A percentile compares a stretch with the other conserved stretches of the same genome.
These are phyloP conservation scores for Pinguiococcus pyrenoidosus DNA, from an alignment of 108 stramenopile genomes.

Conservation along the genomic window DNA sequence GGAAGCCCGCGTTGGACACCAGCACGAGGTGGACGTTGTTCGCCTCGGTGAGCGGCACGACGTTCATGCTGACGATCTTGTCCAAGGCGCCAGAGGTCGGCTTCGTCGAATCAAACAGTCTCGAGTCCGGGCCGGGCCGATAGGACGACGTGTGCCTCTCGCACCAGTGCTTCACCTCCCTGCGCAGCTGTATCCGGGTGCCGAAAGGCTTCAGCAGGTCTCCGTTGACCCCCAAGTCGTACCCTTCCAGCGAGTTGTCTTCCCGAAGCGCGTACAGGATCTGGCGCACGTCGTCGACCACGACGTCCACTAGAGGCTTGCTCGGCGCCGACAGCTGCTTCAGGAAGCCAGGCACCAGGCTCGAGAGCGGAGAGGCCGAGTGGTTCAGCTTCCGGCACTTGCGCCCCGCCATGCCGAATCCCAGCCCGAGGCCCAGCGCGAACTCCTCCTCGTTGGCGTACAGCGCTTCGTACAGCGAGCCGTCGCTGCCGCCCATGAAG, in stretches of 20 bases:
- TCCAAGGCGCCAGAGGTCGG: background rate
- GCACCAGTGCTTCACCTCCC: background rate
- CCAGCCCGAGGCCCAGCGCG: background rate
- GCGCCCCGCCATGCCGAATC: background rate
- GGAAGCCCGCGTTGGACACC: conserved; percentile 15
- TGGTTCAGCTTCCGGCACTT: conserved; percentile 15
- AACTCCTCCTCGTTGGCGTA: conserved; percentile 38
- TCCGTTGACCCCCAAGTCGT: conserved; percentile 15
- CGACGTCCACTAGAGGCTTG: conserved; percentile 24
- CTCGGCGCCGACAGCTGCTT: no score
- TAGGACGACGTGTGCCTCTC: background rate
- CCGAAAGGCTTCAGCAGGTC: conserved; percentile 2
- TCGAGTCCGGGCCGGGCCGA: background rate
- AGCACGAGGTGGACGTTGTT: conserved; percentile 16
- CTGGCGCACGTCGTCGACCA: conserved; percentile 21
- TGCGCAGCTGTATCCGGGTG: no score
- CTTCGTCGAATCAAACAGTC: background rate
- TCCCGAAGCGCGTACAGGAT: conserved; percentile 16
- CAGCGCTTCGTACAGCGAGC: conserved; percentile 72
- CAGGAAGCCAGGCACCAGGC: no score
- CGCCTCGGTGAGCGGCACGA: conserved; percentile 12
- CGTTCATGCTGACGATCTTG: conserved; percentile 5
- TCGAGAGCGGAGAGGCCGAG: no score
- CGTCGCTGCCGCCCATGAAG: conserved; percentile 88
- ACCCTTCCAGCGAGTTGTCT: conserved; percentile 15